Conservation (phyloP, 2,329 filamentous ascomycete genomes). For the Shiraia sp. region DNA sequence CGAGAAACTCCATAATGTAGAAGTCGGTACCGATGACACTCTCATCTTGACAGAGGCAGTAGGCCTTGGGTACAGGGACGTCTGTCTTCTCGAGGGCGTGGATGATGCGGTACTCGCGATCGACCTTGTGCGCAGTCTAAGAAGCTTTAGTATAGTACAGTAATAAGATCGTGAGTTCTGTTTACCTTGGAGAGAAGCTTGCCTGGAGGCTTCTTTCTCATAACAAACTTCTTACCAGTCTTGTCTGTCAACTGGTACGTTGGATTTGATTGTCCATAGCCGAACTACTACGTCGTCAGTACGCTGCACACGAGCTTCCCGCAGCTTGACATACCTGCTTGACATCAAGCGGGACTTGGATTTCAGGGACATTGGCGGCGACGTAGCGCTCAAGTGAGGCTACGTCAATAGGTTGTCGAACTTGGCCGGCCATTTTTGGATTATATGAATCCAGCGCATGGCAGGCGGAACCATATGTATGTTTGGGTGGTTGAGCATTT, state of each 20-base stretch:
- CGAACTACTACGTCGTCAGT: slow-evolving; percentile 65
- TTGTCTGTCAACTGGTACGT: slow-evolving; percentile 87
- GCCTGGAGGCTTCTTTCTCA: slow-evolving; percentile 98
- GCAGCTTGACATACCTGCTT: slow-evolving; percentile 69
- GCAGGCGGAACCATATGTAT: slow-evolving; percentile 15
- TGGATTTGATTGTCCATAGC: slow-evolving; percentile 95
- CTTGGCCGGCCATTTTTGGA: slow-evolving; percentile 73
- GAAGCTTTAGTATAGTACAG: not conserved
- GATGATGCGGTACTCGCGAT: slow-evolving; percentile 92
- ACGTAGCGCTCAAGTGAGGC: slow-evolving; percentile 79
- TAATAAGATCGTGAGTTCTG: not conserved
- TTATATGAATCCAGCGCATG: slow-evolving; percentile 18
- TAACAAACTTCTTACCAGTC: slow-evolving; percentile 73
- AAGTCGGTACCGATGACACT: slow-evolving; percentile 85
- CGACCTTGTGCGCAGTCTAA: slow-evolving; percentile 89
- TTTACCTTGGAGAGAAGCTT: slow-evolving; percentile 70
- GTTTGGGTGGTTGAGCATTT: slow-evolving; percentile 12
- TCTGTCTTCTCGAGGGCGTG: slow-evolving; percentile 77
- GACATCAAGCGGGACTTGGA: slow-evolving; percentile 79
- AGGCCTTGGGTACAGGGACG: slow-evolving; percentile 82
- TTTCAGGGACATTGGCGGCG: slow-evolving; percentile 74
- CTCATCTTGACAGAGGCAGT: slow-evolving; percentile 83
- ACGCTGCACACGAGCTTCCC: not conserved
- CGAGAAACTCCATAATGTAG: slow-evolving; percentile 95
- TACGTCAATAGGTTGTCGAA: slow-evolving; percentile 90